Evolutionary conservation across 2,329 filamentous ascomycete species (phyloP).

Genomic region (Fusarium sp.): DNA sequence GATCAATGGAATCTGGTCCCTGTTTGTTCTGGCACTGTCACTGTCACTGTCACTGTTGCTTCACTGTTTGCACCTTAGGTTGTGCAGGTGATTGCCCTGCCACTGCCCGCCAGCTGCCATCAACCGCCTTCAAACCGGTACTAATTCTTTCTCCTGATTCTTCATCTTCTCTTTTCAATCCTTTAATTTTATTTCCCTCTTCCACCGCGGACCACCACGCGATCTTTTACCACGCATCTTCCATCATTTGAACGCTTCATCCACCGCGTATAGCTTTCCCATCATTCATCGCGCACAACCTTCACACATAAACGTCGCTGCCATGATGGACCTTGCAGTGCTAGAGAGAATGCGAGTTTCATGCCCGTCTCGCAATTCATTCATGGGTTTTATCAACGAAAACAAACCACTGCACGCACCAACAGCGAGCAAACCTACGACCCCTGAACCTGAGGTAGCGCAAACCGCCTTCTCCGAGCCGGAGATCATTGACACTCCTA

Average conservation of each 20-base stretch:
- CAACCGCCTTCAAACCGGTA: background rate
- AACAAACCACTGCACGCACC: background rate
- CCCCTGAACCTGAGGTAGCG: background rate
- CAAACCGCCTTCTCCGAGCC: background rate
- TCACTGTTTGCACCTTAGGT: background rate
- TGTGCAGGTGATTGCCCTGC: background rate
- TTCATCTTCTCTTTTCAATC: background rate
- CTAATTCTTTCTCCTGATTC: background rate
- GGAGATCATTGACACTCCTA: background rate
- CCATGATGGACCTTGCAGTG: background rate
- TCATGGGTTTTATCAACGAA: slow-evolving; percentile 11
- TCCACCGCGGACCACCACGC: background rate
- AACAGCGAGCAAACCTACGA: background rate
- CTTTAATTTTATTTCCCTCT: background rate
- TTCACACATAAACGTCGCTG: background rate
- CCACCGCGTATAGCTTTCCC: background rate
- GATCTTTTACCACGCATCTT: background rate
- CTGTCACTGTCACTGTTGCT: too few relatives aligned
- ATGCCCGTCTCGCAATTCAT: background rate
- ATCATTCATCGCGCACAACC: background rate
- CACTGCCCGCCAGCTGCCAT: slow-evolving; percentile 5
- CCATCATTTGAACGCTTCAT: background rate
- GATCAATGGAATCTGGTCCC: too few relatives aligned
- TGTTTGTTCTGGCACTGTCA: too few relatives aligned
- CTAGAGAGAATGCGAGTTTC: background rate